Conservation (phyloP, 1,284 basidiomycete genomes). For the Papiliotrema fonsecae region DNA sequence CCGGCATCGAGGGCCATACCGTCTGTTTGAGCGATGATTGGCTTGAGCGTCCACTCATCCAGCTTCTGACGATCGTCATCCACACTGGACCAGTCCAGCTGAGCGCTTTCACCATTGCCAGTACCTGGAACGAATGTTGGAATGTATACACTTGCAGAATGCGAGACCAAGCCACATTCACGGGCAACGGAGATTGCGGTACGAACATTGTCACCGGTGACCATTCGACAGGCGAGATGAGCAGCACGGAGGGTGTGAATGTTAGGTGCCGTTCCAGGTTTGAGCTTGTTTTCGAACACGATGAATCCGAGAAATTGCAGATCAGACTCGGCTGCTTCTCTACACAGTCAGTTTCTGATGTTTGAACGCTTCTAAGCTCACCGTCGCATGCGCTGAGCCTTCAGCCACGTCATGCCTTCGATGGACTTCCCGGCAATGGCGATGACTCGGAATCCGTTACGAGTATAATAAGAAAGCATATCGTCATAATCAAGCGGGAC, state of each 20-base stretch:
- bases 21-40: conserved; percentile 58
- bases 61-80: conserved; percentile 83
- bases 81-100: conserved; percentile 85
- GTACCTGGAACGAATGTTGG: conserved; percentile 74
- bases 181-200: conserved; percentile 96
- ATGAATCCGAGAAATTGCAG: conserved; percentile 91
- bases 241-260: conserved; percentile 85
- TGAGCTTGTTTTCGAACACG: conserved; percentile 98
- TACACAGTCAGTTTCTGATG: conserved; percentile 37
- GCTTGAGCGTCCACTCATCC: conserved; percentile 82
- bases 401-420: conserved; percentile 91
- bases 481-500: conserved; percentile 97
- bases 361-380: conserved; percentile 36
- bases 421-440: conserved; percentile 96
- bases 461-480: conserved; percentile 92
- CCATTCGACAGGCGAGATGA: conserved; percentile 93
- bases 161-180: conserved; percentile 86
- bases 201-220: conserved; percentile 94
- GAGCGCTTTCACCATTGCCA: conserved; percentile 64
- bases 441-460: conserved; percentile 95
- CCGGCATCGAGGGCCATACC: conserved; percentile 56
- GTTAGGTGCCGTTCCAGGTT: conserved; percentile 84
- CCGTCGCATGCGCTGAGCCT: conserved; percentile 94
- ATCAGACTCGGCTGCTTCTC: conserved; percentile 88
- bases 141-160: conserved; percentile 85